Percentiles rank a stretch among this genome's conserved stretches.
These are phyloP conservation scores for Penicillium pulvis DNA, from an alignment of 495 filamentous ascomycete species.

Conservation along the genomic window DNA sequence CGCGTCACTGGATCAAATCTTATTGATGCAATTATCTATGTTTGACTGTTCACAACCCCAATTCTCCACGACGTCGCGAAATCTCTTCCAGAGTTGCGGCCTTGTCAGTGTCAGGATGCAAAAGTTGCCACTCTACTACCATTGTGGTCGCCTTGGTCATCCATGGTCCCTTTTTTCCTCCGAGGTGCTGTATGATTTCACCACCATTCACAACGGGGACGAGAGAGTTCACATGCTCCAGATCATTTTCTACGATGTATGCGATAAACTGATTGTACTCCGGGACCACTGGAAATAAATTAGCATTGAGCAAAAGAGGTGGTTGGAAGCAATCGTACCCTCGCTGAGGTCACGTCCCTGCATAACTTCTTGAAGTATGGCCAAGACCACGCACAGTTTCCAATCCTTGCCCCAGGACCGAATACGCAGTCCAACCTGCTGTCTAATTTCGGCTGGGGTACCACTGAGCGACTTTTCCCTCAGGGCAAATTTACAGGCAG, in stretches of 20 bases:
- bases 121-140: slow-evolving; percentile 81
- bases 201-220: slow-evolving; percentile 68
- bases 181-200: slow-evolving; percentile 61
- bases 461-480: slow-evolving; percentile 28
- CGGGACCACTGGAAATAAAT: slow-evolving; percentile 30
- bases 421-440: slow-evolving; percentile 72
- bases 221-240: slow-evolving; percentile 48
- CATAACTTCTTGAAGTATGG: slow-evolving; percentile 67
- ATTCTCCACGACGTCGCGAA: slow-evolving; percentile 51
- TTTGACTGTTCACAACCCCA: slow-evolving; percentile 44
- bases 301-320: slow-evolving; percentile 11
- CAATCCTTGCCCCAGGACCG: slow-evolving; percentile 77
- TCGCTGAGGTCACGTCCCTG: slow-evolving; percentile 34
- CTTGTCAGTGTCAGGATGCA: slow-evolving; percentile 68
- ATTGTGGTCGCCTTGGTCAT: slow-evolving; percentile 70
- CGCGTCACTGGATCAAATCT: slow-evolving; percentile 16
- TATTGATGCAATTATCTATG: background rate
- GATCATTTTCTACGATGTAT: slow-evolving; percentile 42
- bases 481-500: slow-evolving; percentile 54
- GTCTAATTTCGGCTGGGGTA: slow-evolving; percentile 45
- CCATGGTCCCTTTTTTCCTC: slow-evolving; percentile 72
- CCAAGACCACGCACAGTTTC: slow-evolving; percentile 71
- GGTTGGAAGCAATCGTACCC: slow-evolving; percentile 26
- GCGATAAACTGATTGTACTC: slow-evolving; percentile 50
- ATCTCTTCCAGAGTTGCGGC: slow-evolving; percentile 68